Conservation (phyloP, 2,329 filamentous ascomycete species). For the Arthrobotrys pseudoclavata region DNA sequence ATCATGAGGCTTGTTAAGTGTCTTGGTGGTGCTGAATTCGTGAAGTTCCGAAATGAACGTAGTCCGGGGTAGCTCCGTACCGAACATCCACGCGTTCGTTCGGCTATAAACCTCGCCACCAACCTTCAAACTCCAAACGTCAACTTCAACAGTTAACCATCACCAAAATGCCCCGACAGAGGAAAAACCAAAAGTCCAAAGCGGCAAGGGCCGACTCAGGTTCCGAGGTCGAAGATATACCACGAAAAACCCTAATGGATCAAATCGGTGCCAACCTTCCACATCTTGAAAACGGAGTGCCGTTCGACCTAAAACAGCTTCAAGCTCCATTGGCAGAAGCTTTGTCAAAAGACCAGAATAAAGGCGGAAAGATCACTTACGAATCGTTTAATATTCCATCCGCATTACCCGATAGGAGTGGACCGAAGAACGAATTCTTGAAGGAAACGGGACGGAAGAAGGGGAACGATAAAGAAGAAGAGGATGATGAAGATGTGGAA, state of each 20-base stretch:
- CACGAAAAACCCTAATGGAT: conserved; percentile 78
- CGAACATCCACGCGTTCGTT: conserved; percentile 9
- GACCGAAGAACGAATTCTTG: conserved; percentile 60
- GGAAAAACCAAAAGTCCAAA: conserved; percentile 59
- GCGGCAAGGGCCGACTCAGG: conserved; percentile 67
- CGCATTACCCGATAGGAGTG: conserved; percentile 51
- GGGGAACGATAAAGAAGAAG: conserved; percentile 61
- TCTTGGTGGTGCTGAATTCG: conserved; percentile 12
- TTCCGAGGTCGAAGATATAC: conserved; percentile 61
- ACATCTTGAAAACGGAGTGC: conserved; percentile 58
- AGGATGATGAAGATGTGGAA: conserved; percentile 66
- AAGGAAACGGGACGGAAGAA: conserved; percentile 60
- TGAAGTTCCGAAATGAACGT: neutral
- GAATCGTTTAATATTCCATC: conserved; percentile 58
- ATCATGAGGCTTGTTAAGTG: conserved; percentile 20
- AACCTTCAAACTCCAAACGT: neutral
- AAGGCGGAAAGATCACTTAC: conserved; percentile 62
- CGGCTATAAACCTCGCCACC: neutral
- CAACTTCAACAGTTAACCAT: neutral
- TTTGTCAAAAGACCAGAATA: conserved; percentile 64
- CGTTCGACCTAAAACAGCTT: conserved; percentile 40
- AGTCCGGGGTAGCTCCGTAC: conserved; percentile 47
- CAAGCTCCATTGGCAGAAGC: conserved; percentile 71
- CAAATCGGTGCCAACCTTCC: conserved; percentile 74
- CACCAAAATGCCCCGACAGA: conserved; percentile 49